Base-by-base conservation (phyloP, 2,329 filamentous ascomycete species). In the Talaromyces sp. region DNA sequence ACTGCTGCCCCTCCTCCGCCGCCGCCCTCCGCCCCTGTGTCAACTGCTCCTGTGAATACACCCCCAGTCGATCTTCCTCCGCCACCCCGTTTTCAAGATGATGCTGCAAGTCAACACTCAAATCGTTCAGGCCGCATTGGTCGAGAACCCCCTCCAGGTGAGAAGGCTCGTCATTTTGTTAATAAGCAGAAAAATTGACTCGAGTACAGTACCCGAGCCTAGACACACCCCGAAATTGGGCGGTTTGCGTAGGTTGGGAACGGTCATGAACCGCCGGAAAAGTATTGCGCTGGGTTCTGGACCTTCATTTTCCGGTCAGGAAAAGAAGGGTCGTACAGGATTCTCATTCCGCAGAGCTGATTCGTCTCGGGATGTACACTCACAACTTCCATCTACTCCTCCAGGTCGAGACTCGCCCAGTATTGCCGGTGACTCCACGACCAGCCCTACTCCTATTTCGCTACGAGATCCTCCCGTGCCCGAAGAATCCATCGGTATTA, bases 41-140 rank as follows among this genome's bases (percentile, higher is more conserved):
- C 64, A 60, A 64, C 31, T 61, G 43, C 54, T 54, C 54, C 67
- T 35, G 61, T 63, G 3, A 64, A 65, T 17, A 63, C 63, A 43
- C 68, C 71, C 50, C 72, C 75, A 24, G 31, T 56, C 19, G 56
- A 59, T 54, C 70, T 76, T 56, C 71, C 73, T 27, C 72, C 76
- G 24, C 73, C 77, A 9, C 73, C 77, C 19, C 74, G 68, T 52
- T 66, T 73, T 56, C 72, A 76, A 51, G 83, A 86, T 66, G 83
- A 86, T 70, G 73, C 77, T 60, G 76, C 79, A 60, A 84, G 83
- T 66, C 80, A 84, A 64, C 80, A 80, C 63, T 85, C 83, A 61
- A 78, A 77, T 58, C 62, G 75, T 66, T 83, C 79, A 54, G 77
- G 70, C 21, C 72, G 70, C 58, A 65, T 65, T 60, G 66, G 65